phyloP scores from a whole-genome alignment of 2,329 filamentous ascomycete species.

The Tolypocladium ophioglossoides region DNA sequence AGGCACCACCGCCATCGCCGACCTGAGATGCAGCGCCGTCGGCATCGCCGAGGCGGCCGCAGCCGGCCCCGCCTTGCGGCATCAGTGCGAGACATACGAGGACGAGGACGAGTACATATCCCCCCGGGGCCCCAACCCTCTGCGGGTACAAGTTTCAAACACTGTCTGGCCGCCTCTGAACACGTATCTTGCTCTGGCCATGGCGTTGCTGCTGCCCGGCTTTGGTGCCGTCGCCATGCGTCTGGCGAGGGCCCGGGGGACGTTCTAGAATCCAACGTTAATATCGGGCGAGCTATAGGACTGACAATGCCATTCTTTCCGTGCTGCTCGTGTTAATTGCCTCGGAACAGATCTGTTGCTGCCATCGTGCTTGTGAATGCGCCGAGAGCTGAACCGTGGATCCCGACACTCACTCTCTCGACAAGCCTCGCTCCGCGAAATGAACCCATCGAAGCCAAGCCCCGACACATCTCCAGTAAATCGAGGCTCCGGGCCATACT shows the following conservation, averaged over 20 bases:
- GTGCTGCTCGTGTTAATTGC: too few species aligned
- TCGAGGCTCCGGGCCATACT: neutral
- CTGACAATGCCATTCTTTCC: too few species aligned
- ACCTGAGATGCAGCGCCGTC: neutral
- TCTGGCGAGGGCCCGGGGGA: too few species aligned
- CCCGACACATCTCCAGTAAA: neutral
- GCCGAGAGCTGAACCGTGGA: neutral
- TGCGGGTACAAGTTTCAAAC: neutral
- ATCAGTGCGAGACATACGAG: neutral
- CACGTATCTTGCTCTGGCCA: neutral
- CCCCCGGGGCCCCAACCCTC: neutral
- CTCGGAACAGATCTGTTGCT: too few species aligned
- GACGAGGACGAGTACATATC: too few species aligned
- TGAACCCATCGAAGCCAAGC: neutral
- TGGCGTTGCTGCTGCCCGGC: neutral
- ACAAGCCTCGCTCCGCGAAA: neutral
- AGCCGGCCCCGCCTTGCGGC: neutral
- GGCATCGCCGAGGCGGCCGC: neutral
- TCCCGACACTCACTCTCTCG: neutral
- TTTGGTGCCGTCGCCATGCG: too few species aligned
- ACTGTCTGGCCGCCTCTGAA: neutral
- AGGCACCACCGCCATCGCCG: neutral
- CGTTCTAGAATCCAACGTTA: neutral
- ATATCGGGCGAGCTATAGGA: neutral
- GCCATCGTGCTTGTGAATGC: neutral